Percentiles rank a stretch among this genome's conserved stretches.
Conservation (phyloP, 352 stramenopile species). For the Phytophthora gonapodyides region DNA sequence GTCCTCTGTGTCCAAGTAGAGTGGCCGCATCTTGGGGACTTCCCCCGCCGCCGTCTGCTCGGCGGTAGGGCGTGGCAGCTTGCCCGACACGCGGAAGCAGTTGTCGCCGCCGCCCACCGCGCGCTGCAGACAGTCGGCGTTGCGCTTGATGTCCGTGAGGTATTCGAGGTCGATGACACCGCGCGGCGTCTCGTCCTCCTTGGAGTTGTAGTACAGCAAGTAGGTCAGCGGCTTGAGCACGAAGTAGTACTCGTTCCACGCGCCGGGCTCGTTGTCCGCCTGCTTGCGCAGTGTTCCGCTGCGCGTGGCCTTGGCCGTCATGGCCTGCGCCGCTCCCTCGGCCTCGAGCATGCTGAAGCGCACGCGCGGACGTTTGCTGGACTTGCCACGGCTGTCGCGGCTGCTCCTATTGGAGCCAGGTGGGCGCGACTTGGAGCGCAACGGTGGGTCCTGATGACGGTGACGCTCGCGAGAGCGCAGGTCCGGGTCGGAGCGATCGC, state of each 20-base stretch:
- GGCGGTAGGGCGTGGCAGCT: constrained; percentile 46
- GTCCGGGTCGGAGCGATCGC: constrained; percentile 23
- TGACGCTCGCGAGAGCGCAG: constrained; percentile 19
- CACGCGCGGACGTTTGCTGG: constrained; percentile 52
- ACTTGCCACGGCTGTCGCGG: constrained; percentile 17
- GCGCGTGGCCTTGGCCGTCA: constrained; percentile 57
- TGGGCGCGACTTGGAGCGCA: constrained; percentile 32
- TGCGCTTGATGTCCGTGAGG: constrained; percentile 72
- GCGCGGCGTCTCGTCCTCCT: constrained; percentile 62
- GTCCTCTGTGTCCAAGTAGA: constrained; percentile 71
- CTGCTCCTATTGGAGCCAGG: constrained; percentile 9
- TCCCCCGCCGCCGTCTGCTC: constrained; percentile 42
- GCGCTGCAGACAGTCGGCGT: constrained; percentile 77
- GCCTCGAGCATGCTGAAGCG: constrained; percentile 56
- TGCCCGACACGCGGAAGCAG: constrained; percentile 75
- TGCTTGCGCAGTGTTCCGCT: constrained; percentile 75
- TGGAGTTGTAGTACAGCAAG: constrained; percentile 85
- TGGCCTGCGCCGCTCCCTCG: constrained; percentile 44
- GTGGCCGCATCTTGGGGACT: constrained; percentile 58
- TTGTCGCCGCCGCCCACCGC: constrained; percentile 61
- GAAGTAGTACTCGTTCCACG: constrained; percentile 86
- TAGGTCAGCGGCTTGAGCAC: constrained; percentile 74
- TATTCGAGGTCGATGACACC: constrained; percentile 86
- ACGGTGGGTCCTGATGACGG: constrained; percentile 14
- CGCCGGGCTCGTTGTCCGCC: constrained; percentile 75